Base-by-base conservation (phyloP, 345 rosid species). In the Rhodamnia argentea region DNA sequence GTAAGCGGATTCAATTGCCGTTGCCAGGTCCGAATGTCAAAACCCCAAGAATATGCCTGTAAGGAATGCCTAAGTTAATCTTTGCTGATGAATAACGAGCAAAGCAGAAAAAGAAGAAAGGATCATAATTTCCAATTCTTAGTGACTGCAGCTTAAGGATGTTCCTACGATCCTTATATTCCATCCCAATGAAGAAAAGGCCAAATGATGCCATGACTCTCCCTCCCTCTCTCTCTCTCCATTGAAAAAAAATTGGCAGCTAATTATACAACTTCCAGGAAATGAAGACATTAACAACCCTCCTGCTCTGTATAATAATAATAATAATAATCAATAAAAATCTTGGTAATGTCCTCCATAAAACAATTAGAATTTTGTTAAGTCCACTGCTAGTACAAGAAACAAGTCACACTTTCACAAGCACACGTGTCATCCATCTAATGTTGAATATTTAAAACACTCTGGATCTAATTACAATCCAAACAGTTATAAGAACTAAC, bases 21-120 rank as follows among this genome's bases (percentile, higher is more conserved):
- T 86, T 92, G 93, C 99, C 99, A 96, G 87, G 92, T 94, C 84
- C 91, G 90, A 85, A 95, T 91, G 88, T 94, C 96, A 89, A 95
- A 96, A n/a, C 99, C 98, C 99, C 99, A 96, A 56, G 95, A 91
- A 88, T 92, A 95, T 59, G 98, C 99, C 98, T 96, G 87, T 84
- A 52, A 87, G 23, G 62, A 64, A 85, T 83, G 40, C 26, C 23
- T 40, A 11, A 57, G 82, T 54, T 18, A 85, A 64, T 27, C 50
- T 42, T 83, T 22, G 50, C 13, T 83, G 32, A 40, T 27, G 74
- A 12, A 53, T 11, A 15, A 56, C 47, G 23, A 83, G 70, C 57
- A 82, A 58, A 83, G 56, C 53, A 44, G 64, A 53, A 84, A 74
- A 83, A 52, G 84, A 24, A 37, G 18, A 70, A 70, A 37, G 47